These are phyloP conservation scores for Pleurotus salmoneostramineus DNA, from an alignment of 768 basidiomycete species.

Conservation along the genomic window DNA sequence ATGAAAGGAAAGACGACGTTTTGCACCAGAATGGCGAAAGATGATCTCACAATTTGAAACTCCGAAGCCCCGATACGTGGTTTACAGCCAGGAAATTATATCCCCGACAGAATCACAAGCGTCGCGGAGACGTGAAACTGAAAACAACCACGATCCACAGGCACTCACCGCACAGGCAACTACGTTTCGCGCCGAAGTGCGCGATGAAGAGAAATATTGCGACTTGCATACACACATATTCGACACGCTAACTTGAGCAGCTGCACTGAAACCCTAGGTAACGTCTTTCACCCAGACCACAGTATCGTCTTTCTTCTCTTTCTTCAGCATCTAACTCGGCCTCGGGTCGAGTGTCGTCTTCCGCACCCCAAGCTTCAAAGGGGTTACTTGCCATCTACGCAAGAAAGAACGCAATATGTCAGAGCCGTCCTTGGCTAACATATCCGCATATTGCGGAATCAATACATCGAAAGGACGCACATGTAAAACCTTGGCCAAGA, in stretches of 20 bases:
- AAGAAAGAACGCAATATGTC: not conserved
- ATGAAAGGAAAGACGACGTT: not conserved
- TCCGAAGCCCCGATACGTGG: not conserved
- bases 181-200: not conserved
- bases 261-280: slow-evolving; percentile 93
- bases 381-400: slow-evolving; percentile 84
- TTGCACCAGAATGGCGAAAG: slow-evolving; percentile 6
- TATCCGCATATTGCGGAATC: not conserved
- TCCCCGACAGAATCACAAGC: not conserved
- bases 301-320: slow-evolving; percentile 69
- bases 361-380: slow-evolving; percentile 85
- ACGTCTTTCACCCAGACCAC: slow-evolving; percentile 69
- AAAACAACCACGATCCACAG: not conserved
- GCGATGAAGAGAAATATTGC: not conserved
- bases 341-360: slow-evolving; percentile 43
- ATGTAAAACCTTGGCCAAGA: slow-evolving; percentile 79
- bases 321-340: slow-evolving; percentile 52
- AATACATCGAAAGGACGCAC: slow-evolving; percentile 35
- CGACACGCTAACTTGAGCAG: slow-evolving; percentile 64
- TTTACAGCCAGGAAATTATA: slow-evolving; percentile 1
- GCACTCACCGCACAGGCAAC: not conserved
- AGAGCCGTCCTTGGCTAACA: not conserved
- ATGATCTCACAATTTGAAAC: slow-evolving; percentile 1
- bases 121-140: not conserved
- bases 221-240: not conserved